Evolutionary conservation across 148 eudicot species (phyloP).

Genomic region (Hydrangea macrophylla): DNA sequence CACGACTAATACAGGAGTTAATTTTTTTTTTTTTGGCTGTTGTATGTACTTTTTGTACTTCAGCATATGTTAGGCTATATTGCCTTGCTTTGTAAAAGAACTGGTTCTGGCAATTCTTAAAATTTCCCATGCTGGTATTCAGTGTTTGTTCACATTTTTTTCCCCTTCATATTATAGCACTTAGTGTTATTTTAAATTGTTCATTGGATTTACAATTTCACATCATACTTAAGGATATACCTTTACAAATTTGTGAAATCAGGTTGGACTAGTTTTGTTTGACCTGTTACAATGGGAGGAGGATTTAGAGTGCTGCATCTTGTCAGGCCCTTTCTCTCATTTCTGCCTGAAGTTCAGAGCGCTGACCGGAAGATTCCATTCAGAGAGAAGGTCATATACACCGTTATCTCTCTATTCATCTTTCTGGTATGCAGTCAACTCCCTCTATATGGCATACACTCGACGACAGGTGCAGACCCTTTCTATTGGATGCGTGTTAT

Average conservation of each 20-base stretch:
- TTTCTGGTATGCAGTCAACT: slow-evolving; percentile 88
- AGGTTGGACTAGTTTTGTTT: slow-evolving; percentile 21
- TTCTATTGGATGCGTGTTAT: slow-evolving; percentile 95
- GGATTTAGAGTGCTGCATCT: slow-evolving; percentile 78
- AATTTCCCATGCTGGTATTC: no score
- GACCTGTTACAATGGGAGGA: slow-evolving; percentile 56
- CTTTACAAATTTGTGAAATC: not conserved
- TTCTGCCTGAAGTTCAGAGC: slow-evolving; percentile 76
- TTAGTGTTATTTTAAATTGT: no score
- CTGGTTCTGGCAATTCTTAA: no score
- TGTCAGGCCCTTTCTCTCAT: slow-evolving; percentile 72
- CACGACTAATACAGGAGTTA: no score
- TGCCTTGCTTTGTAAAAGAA: no score
- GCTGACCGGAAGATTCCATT: slow-evolving; percentile 77
- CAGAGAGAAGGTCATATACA: slow-evolving; percentile 85
- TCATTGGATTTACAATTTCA: no score
- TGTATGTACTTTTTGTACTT: no score
- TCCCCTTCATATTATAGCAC: no score
- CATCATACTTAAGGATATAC: no score
- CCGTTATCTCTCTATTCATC: slow-evolving; percentile 72
- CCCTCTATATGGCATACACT: slow-evolving; percentile 82
- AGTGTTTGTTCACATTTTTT: no score
- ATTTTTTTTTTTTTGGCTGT: no score
- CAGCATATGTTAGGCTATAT: no score
- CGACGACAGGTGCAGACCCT: slow-evolving; percentile 76